These are phyloP conservation scores for Phytophthora pinifolia DNA, from an alignment of 352 stramenopile species.

Conservation along the genomic window DNA sequence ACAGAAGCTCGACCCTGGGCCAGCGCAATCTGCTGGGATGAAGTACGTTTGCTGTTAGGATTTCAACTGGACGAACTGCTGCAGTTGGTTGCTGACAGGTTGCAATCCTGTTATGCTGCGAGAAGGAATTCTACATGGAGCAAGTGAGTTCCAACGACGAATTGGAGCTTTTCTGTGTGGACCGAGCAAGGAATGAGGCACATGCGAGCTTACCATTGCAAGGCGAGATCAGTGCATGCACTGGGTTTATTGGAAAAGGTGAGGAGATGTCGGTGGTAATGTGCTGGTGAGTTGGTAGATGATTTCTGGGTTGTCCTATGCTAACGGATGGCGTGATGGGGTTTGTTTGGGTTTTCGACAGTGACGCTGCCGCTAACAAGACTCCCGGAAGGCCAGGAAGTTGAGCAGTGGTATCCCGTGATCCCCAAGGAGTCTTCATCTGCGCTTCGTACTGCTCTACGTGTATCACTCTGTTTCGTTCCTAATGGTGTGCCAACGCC, in stretches of 20 bases:
- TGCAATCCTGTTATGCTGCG: not conserved
- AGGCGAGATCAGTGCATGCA: conserved; percentile 41
- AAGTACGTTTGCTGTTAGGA: conserved; percentile 21
- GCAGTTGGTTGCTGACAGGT: not conserved
- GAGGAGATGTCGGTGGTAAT: not conserved
- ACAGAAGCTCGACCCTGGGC: conserved; percentile 47
- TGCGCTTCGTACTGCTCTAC: conserved; percentile 59
- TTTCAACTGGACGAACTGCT: not conserved
- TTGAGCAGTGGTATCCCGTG: conserved; percentile 86
- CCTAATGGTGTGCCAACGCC: conserved; percentile 25
- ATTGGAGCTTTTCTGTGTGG: conserved; percentile 68
- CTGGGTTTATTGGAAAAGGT: conserved; percentile 83
- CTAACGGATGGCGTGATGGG: too few species aligned
- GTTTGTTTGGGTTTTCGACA: conserved; percentile 4
- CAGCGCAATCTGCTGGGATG: conserved; percentile 51
- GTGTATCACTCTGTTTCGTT: conserved; percentile 71
- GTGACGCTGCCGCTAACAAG: conserved; percentile 56
- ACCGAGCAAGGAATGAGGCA: conserved; percentile 56
- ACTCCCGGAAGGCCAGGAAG: conserved; percentile 71
- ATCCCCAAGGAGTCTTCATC: conserved; percentile 47
- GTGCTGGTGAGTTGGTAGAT: not conserved
- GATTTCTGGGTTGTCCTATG: not conserved
- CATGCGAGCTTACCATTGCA: conserved; percentile 44
- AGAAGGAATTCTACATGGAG: conserved; percentile 75
- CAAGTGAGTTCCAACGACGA: conserved; percentile 61